These are phyloP conservation scores for Yamadazyma akitaensis DNA, from an alignment of 805 yeast species.

Conservation along the genomic window DNA sequence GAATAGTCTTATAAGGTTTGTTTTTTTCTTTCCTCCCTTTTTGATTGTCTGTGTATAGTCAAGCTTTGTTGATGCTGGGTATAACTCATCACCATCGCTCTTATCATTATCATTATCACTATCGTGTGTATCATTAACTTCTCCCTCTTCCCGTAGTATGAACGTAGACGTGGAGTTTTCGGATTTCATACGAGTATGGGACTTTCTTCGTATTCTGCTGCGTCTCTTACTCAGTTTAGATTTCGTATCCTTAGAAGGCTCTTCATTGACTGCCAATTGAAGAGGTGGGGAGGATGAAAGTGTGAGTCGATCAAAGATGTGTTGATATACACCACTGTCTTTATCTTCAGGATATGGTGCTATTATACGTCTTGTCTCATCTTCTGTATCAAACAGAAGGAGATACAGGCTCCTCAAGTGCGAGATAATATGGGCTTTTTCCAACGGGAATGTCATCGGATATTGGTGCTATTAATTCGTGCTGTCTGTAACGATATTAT, in stretches of 20 bases:
- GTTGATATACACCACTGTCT: slow-evolving; percentile 10
- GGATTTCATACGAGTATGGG: background rate
- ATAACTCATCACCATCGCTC: background rate
- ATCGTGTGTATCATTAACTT: background rate
- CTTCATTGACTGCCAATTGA: background rate
- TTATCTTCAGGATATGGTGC: slow-evolving; percentile 15
- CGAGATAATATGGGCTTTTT: slow-evolving; percentile 26
- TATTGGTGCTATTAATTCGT: no score
- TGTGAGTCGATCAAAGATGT: slow-evolving; percentile 8
- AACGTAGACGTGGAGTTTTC: background rate
- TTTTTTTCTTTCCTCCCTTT: slow-evolving; percentile 6
- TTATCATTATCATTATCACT: background rate
- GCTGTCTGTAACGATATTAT: no score
- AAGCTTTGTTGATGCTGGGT: background rate
- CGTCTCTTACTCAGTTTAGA: slow-evolving; percentile 2
- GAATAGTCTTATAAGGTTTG: slow-evolving; percentile 11
- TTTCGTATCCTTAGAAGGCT: background rate
- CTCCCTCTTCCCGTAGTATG: background rate
- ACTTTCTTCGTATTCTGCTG: slow-evolving; percentile 5
- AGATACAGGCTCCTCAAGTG: slow-evolving; percentile 27
- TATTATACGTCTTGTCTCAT: slow-evolving; percentile 19
- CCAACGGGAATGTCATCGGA: slow-evolving; percentile 39
- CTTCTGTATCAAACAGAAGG: slow-evolving; percentile 22
- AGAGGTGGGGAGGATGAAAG: slow-evolving; percentile 32
- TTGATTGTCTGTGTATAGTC: slow-evolving; percentile 11